Conservation (phyloP, 768 basidiomycete species). For the Xerocomus brunneocitrinus region DNA sequence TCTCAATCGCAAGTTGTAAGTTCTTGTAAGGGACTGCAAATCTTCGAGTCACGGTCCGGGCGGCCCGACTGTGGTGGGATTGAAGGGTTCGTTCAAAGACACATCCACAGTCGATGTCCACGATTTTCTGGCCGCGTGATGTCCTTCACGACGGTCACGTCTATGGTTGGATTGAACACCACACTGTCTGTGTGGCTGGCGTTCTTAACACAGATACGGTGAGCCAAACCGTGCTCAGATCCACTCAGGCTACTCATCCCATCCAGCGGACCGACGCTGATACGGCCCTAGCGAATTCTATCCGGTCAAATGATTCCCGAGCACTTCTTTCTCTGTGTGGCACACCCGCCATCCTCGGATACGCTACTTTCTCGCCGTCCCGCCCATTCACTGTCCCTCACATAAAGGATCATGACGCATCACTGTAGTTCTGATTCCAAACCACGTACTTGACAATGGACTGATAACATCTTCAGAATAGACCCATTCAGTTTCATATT, state of each 20-base stretch:
- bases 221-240: constrained; percentile 4
- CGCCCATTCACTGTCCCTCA: constrained; percentile 19
- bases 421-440: constrained; percentile 10
- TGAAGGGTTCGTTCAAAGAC: background rate
- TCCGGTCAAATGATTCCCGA: constrained; percentile 19
- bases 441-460: background rate
- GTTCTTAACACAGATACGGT: constrained; percentile 37
- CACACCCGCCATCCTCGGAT: constrained; percentile 29
- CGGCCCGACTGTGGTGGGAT: constrained; percentile 1
- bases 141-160: constrained; percentile 43
- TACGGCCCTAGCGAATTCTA: constrained; percentile 2
- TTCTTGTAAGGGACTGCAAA: too few relatives aligned
- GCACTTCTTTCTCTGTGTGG: constrained; percentile 14
- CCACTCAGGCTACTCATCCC: background rate
- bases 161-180: constrained; percentile 54
- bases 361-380: constrained; percentile 19
- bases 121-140: constrained; percentile 58
- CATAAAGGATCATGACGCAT: constrained; percentile 31
- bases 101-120: constrained; percentile 26
- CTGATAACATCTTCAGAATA: constrained; percentile 10
- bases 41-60: background rate
- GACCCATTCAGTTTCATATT: constrained; percentile 35
- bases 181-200: constrained; percentile 47
- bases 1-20: too few relatives aligned
- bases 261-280: constrained; percentile 17